phyloP scores from a whole-genome alignment of 176 grass and related monocot genomes.

The Aegilops tauschii region DNA sequence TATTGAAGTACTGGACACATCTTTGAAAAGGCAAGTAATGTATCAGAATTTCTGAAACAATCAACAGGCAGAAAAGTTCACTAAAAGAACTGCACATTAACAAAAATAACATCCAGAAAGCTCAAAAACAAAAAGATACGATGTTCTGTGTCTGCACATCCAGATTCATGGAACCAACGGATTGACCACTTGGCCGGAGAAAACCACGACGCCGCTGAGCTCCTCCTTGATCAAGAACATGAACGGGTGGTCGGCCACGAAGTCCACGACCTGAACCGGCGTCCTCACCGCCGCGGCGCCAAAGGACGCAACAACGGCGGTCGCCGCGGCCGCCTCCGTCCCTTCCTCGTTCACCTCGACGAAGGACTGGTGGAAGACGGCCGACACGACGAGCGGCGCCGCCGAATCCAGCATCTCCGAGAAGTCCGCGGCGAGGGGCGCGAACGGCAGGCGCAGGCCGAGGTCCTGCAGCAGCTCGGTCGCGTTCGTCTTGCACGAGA shows the following conservation, averaged over 20 bases:
- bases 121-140: too few relatives aligned
- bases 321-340: conserved; percentile 51
- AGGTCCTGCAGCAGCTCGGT: conserved; percentile 27
- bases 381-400: conserved; percentile 7
- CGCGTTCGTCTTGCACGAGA: conserved; percentile 35
- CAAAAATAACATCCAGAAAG: too few relatives aligned
- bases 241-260: conserved; percentile 49
- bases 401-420: conserved; percentile 38
- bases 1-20: too few relatives aligned
- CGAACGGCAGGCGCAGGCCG: conserved; percentile 47
- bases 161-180: not conserved
- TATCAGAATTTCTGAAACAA: too few relatives aligned
- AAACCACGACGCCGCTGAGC: not conserved
- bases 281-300: not conserved
- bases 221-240: conserved; percentile 47
- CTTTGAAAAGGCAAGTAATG: too few relatives aligned
- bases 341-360: conserved; percentile 74
- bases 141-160: not conserved
- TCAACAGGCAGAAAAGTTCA: too few relatives aligned
- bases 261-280: conserved; percentile 16
- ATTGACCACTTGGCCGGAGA: not conserved
- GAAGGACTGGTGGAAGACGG: conserved; percentile 46
- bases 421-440: conserved; percentile 22
- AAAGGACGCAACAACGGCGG: not conserved
- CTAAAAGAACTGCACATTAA: too few relatives aligned